These are phyloP conservation scores for Xanthoconium purpureum DNA, from an alignment of 768 basidiomycete genomes.

Conservation along the genomic window DNA sequence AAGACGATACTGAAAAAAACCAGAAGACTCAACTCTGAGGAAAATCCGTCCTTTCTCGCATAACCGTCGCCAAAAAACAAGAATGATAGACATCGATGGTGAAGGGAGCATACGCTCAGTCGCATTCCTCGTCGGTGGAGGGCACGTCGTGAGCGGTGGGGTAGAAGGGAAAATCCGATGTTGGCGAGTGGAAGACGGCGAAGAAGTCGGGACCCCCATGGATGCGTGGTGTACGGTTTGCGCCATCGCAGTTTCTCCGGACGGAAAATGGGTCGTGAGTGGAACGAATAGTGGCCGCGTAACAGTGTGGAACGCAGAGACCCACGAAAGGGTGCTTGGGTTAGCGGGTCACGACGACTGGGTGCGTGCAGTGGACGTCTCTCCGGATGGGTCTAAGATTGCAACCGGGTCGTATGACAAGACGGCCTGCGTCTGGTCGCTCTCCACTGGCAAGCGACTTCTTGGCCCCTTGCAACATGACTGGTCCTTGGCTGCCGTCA, in stretches of 20 bases:
- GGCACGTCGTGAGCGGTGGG: no score
- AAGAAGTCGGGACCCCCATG: not conserved
- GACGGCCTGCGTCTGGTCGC: conserved; percentile 4
- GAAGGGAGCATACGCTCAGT: no score
- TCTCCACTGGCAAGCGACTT: not conserved
- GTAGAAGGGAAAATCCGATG: no score
- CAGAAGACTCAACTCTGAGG: no score
- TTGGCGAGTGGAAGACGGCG: no score
- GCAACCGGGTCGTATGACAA: not conserved
- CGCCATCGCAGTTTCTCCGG: not conserved
- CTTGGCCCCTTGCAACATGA: not conserved
- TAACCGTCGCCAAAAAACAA: no score
- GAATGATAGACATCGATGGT: no score
- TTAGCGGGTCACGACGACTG: no score
- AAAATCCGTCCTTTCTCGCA: no score
- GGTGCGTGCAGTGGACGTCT: no score
- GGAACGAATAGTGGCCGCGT: not conserved
- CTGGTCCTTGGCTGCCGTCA: not conserved
- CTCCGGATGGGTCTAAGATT: not conserved
- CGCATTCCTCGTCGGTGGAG: not conserved
- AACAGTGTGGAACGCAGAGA: not conserved
- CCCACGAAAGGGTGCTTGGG: not conserved
- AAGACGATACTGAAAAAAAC: no score
- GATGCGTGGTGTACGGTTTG: not conserved
- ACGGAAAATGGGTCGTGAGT: conserved; percentile 2